Percentiles rank a stretch among this genome's conserved stretches.
Evolutionary conservation across 2,329 filamentous ascomycete genomes (phyloP).

Genomic region (Gaeumannomyces tritici): DNA sequence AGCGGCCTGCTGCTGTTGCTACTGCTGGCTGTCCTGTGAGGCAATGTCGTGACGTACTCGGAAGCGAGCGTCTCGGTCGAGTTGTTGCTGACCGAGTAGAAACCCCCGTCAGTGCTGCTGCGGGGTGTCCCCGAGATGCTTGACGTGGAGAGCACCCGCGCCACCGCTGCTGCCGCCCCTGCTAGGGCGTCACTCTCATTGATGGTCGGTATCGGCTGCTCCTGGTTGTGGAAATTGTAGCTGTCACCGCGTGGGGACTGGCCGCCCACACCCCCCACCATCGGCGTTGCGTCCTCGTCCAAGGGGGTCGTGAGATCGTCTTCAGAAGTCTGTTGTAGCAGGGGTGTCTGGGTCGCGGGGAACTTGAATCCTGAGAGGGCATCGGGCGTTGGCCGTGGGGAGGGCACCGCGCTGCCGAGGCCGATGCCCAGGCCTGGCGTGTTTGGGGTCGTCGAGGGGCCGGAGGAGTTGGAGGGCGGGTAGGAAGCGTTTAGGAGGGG

Average conservation of each 20-base stretch:
- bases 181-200: slow-evolving; percentile 28
- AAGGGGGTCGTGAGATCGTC: background rate
- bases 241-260: background rate
- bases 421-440: slow-evolving; percentile 27
- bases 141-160: slow-evolving; percentile 66
- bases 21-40: slow-evolving; percentile 23
- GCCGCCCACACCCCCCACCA: background rate
- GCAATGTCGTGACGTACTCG: slow-evolving; percentile 61
- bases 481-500: slow-evolving; percentile 47
- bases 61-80: slow-evolving; percentile 89
- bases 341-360: slow-evolving; percentile 35
- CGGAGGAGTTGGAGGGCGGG: slow-evolving; percentile 29
- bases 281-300: background rate
- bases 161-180: slow-evolving; percentile 46
- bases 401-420: slow-evolving; percentile 18
- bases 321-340: slow-evolving; percentile 14
- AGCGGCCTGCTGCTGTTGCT: slow-evolving; percentile 21
- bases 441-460: slow-evolving; percentile 32
- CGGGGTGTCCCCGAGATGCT: slow-evolving; percentile 73
- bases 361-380: slow-evolving; percentile 48
- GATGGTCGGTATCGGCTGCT: slow-evolving; percentile 33
- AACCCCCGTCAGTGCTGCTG: slow-evolving; percentile 71
- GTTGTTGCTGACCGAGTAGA: slow-evolving; percentile 90
- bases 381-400: slow-evolving; percentile 30
- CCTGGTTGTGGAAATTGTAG: slow-evolving; percentile 20